phyloP scores from a whole-genome alignment of 495 filamentous ascomycete species.

The Tuber magnatum region DNA sequence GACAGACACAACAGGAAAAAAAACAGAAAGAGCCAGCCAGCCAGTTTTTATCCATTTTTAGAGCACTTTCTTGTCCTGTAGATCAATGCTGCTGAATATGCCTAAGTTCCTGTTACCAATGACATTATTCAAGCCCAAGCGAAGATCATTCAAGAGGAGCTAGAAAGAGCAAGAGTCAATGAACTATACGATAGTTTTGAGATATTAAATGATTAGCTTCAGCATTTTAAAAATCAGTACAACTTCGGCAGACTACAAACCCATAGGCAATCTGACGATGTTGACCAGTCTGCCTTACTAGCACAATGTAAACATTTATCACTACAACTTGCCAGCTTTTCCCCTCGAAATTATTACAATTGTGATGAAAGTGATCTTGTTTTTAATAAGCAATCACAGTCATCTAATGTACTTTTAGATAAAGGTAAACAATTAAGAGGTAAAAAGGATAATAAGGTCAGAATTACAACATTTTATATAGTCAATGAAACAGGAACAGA shows the following conservation, averaged over 20 bases:
- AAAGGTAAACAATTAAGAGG: conserved; percentile 3
- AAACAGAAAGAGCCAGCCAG: conserved; percentile 26
- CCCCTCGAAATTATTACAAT: conserved; percentile 23
- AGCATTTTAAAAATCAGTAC: conserved; percentile 27
- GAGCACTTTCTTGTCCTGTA: conserved; percentile 27
- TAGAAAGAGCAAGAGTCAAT: neutral
- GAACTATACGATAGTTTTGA: neutral
- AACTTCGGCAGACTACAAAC: conserved; percentile 10
- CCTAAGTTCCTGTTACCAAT: conserved; percentile 28
- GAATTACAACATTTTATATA: conserved; percentile 30
- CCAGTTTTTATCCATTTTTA: conserved; percentile 27
- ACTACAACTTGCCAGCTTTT: conserved; percentile 23
- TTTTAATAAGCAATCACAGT: conserved; percentile 18
- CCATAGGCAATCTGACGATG: neutral
- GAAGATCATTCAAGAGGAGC: conserved; percentile 20
- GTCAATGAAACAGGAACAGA: conserved; percentile 32
- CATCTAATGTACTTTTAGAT: conserved; percentile 1
- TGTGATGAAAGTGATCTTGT: conserved; percentile 9
- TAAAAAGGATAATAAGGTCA: conserved; percentile 27
- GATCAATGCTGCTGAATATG: conserved; percentile 27
- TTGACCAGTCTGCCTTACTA: neutral
- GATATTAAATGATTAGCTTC: conserved; percentile 24
- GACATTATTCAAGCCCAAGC: conserved; percentile 25
- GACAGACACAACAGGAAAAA: conserved; percentile 25
- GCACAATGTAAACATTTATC: conserved; percentile 5